phyloP scores from a whole-genome alignment of 257 asterid genomes.

The Nicotiana otophora region DNA sequence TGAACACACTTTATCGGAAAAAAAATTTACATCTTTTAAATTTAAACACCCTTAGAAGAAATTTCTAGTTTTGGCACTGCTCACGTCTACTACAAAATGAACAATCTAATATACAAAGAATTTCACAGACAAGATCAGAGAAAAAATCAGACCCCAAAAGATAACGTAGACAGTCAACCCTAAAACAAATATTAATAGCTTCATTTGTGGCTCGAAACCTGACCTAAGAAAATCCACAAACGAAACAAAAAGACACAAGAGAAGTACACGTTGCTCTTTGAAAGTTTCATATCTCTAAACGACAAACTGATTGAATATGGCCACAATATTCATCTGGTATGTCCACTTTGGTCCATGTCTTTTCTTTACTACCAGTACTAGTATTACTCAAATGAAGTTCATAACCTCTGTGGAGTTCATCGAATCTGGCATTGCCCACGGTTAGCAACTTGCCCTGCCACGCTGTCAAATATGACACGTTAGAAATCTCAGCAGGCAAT shows the following conservation, averaged over 20 bases:
- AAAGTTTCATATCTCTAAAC: neutral
- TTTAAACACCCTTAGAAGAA: too few relatives aligned
- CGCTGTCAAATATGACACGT: constrained; percentile 3
- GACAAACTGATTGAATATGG: constrained; percentile 12
- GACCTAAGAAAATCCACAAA: neutral
- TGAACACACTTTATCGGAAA: too few relatives aligned
- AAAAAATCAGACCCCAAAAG: too few relatives aligned
- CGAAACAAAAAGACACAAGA: neutral
- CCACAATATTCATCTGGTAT: constrained; percentile 6
- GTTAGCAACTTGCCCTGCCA: constrained; percentile 11
- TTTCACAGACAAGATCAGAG: too few relatives aligned
- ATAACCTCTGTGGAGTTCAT: neutral
- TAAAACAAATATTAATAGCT: too few relatives aligned
- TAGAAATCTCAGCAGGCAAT: neutral
- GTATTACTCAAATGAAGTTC: neutral
- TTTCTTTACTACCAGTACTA: neutral
- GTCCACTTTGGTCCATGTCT: neutral
- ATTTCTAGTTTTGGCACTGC: too few relatives aligned
- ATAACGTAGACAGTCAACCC: too few relatives aligned
- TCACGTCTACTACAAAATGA: too few relatives aligned
- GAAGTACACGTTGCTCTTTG: neutral
- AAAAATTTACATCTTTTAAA: too few relatives aligned
- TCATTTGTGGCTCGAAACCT: too few relatives aligned
- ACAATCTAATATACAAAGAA: too few relatives aligned
- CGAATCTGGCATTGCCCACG: neutral